These are phyloP conservation scores for Haematococcus lacustris DNA, from an alignment of 139 green algal genomes.

Conservation along the genomic window DNA sequence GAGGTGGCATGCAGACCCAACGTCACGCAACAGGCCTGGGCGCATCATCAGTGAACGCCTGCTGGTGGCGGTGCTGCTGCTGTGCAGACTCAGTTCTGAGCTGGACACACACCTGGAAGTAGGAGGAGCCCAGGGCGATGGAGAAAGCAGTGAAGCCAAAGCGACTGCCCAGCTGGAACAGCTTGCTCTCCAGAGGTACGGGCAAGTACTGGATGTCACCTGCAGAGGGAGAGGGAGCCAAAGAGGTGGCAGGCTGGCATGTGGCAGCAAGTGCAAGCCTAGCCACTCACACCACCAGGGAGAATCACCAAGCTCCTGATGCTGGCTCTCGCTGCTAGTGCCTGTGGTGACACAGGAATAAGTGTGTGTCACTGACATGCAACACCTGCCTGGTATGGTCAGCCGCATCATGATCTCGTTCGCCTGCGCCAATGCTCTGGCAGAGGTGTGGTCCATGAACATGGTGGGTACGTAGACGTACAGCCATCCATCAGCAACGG, in stretches of 20 bases:
- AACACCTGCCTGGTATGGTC: not conserved
- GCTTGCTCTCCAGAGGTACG: constrained; percentile 15
- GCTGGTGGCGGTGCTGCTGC: no score
- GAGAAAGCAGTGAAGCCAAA: constrained; percentile 43
- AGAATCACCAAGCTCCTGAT: not conserved
- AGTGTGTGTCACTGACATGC: not conserved
- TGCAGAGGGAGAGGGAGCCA: constrained; percentile 1
- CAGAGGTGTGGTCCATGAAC: not conserved
- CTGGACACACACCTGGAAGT: constrained; percentile 26
- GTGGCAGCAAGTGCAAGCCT: not conserved
- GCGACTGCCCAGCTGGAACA: constrained; percentile 21
- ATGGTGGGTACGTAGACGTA: not conserved
- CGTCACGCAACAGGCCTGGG: no score
- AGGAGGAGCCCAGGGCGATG: constrained; percentile 37
- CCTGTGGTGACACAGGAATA: not conserved
- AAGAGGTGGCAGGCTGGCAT: not conserved
- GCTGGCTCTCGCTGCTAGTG: no score
- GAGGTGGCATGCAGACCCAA: no score
- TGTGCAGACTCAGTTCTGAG: no score
- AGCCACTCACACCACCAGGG: not conserved
- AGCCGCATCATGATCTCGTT: not conserved
- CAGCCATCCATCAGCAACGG: not conserved
- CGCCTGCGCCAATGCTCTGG: not conserved
- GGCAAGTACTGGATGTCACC: constrained; percentile 32
- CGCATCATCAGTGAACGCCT: no score